Percentiles rank a stretch among this genome's conserved stretches.
Conservation (phyloP, 2,329 filamentous ascomycete species). For the Beauveria sp. region DNA sequence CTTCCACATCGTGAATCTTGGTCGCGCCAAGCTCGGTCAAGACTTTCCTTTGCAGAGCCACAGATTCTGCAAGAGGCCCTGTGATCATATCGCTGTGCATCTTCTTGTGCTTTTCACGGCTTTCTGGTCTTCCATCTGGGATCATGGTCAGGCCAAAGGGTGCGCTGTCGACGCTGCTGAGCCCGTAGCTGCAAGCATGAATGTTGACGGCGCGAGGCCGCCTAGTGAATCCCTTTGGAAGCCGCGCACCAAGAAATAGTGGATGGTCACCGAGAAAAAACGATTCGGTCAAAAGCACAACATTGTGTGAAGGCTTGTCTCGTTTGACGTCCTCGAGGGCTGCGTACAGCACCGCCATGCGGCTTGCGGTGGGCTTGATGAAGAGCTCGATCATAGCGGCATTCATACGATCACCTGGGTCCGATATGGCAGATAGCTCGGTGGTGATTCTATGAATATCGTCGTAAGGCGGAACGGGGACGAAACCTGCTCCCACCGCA, state of each 20-base stretch:
- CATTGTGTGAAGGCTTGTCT: slow-evolving; percentile 25
- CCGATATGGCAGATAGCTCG: slow-evolving; percentile 14
- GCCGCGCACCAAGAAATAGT: slow-evolving; percentile 28
- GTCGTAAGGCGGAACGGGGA: slow-evolving; percentile 19
- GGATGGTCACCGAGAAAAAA: slow-evolving; percentile 30
- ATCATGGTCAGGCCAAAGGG: slow-evolving; percentile 32
- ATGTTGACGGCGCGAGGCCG: slow-evolving; percentile 32
- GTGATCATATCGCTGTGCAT: slow-evolving; percentile 9
- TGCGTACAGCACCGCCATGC: neutral
- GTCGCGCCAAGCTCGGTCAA: neutral
- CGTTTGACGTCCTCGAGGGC: slow-evolving; percentile 27
- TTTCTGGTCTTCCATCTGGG: slow-evolving; percentile 29
- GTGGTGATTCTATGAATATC: slow-evolving; percentile 4
- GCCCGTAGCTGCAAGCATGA: slow-evolving; percentile 28
- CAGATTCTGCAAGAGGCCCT: neutral
- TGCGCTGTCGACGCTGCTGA: slow-evolving; percentile 29
- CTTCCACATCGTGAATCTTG: slow-evolving; percentile 20
- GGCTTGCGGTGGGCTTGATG: slow-evolving; percentile 27
- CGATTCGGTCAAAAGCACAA: slow-evolving; percentile 37
- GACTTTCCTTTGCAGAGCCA: neutral
- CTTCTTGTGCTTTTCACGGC: slow-evolving; percentile 25
- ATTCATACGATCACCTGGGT: neutral
- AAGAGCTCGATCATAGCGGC: slow-evolving; percentile 17
- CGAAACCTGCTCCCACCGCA: slow-evolving; percentile 30
- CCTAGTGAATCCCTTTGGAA: slow-evolving; percentile 28